Base-by-base conservation (phyloP, 169 alveolate genomes). In the Eimeria maxima region DNA sequence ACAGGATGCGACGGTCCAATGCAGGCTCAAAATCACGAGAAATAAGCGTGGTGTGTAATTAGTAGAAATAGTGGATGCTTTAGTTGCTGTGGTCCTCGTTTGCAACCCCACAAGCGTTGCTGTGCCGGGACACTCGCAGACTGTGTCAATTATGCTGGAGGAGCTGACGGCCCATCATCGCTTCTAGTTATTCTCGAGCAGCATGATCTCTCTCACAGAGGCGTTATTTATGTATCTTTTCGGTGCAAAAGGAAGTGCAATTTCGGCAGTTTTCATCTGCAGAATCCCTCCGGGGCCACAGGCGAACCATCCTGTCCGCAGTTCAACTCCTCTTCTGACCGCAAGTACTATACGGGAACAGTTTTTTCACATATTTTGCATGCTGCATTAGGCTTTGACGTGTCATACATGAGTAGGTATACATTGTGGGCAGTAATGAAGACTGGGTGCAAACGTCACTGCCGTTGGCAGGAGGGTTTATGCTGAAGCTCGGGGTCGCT, bases 71-170 rank as follows among this genome's bases (percentile, higher is more conserved):
- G 74, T 45, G 44, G 22, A 45, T 18, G 22, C 24, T 24, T 44
- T 20, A 50, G 67, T 11, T 20, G 8, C 38, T 50, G 16, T 78
- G 89, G 20, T 24, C 65, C 60, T 22, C 22, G 27, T 44, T 78
- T 50, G 67, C 89, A 78, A 50, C 89, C 89, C 89, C 89, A 78
- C 89, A 78, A 33, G 47, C 8, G 73, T 55, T 50, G 69, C 13
- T 80, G 73, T 24, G 69, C 38, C 90, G 16, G 50, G 65, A 14
- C 90, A 73, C 69, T 45, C 24, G 22, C 33, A 44, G 55, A 45
- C 63, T 76, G 87, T 38, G 29, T 27, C 47, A 71, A 29, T 14
- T 74, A 6, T 16, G 7, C 84, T 10, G 2, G 2, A 44, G 65
- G 3, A 76, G 60, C 55, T 11, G 13, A 57, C 38, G 55, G 55